Base-by-base conservation (phyloP, 1,139 yeast genomes). In the Taphrina flavorubra region DNA sequence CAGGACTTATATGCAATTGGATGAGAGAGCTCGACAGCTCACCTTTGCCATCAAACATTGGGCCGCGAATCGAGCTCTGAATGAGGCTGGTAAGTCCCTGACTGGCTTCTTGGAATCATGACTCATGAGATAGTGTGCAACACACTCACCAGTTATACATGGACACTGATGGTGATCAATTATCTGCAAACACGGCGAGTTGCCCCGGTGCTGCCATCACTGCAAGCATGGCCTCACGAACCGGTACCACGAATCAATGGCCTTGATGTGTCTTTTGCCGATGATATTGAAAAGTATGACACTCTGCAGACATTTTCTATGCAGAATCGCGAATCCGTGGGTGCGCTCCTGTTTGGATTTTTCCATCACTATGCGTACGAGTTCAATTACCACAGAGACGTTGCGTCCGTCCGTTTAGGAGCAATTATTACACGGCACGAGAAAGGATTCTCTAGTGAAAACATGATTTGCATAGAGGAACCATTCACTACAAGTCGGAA, bases 121-220 rank as follows among this genome's bases (percentile, higher is more conserved):
- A 31, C 62, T 58, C n/a, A 58, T 40, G 7, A 8, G 1, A 1
- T 44, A 58, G 67, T 63, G 14, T 63, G 61, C 46, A 63, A 63
- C 55, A 74, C 75, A 14, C 65, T 74, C 34, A 72, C 75, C 25
- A 73, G 75, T n/a, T 74, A 74, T 55, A 73, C 76, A 20, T 73
- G 76, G 75, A 71, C 73, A 6, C 72, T 76, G 49, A 61, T 74
- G 69, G 71, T 74, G 55, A 71, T 74, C 56, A 74, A 73, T 55
- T 74, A 72, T 64, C 68, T 74, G 34, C 76, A 74, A 56, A 64
- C 70, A 42, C 71, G 74, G 10, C 59, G 62, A 31, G 37, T 39
- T 4, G 73, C 74, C 8, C 75, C 75, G 10, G 60, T 74, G 18
- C 64, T 74, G 10, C 76, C 76, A 16, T 51, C 70, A n/a, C 65